Evolutionary conservation across 352 stramenopile species (phyloP), one percentile per base, ranked within the genome.

Genomic region (Blastocystis sp.): DNA sequence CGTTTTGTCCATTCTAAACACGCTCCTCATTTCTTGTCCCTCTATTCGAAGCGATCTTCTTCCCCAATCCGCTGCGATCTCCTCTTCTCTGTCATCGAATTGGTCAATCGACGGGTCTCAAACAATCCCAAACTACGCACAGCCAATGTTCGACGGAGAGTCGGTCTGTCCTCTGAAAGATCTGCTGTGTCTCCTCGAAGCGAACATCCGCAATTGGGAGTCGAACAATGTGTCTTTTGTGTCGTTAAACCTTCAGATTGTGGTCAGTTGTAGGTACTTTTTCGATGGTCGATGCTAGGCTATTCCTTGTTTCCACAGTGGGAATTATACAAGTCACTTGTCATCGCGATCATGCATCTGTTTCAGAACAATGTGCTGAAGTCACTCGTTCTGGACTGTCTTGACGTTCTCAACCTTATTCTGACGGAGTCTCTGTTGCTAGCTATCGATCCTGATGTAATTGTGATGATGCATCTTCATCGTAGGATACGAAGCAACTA

Each of bases 221-320:
- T 26, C 20, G 20, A 66, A 13, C 7, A 30, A 85, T 5, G 39
- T 66, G 6, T n/a, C 43, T 2, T 68, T 43, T 2, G 43, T 85
- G 16, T 18, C 34, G 8, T 11, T 53, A 3, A 39, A 66, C 30
- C 73, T 68, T 24, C 50, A 47, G 26, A 13, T 85, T 9, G 34
- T 68, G 18, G 26, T 62, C 18, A 85, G 43, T 11, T 59, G 73
- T 85, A 16, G 8, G 2, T 34, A 3, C 43, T 26, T 0, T 20
- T 3, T 45, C 6, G 18, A 34, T 20, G 18, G 9, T 11, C 68
- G 0, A 66, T 16, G 30, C 24, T 68, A 85, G 73, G 20, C 3
- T 85, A 66, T 20, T 41, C 73, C 1, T 26, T 85, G n/a, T 85
- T 69, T 45, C 73, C 53, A n/a, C 73, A 85, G 50, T 66, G 47